A percentile compares a stretch with the other conserved stretches of the same genome.
Conservation (phyloP, 2,329 filamentous ascomycete species). For the Blastomyces percursus region DNA sequence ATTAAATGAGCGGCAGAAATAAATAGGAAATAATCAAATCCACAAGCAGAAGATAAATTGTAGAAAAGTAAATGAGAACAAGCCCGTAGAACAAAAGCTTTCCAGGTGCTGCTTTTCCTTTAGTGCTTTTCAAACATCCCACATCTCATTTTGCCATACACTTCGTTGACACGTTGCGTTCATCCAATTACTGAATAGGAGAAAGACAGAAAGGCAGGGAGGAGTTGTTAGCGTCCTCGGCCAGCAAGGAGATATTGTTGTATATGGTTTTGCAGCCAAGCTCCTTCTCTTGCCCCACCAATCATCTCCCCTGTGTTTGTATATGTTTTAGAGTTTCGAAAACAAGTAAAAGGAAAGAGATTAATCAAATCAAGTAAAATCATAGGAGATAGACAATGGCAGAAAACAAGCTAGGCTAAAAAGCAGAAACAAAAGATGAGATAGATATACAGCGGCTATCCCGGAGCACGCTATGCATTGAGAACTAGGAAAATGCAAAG, state of each 20-base stretch:
- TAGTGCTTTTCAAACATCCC: neutral
- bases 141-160: neutral
- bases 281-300: neutral
- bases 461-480: neutral
- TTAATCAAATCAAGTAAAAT: neutral
- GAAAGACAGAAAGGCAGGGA: neutral
- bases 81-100: neutral
- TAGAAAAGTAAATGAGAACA: neutral
- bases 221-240: neutral
- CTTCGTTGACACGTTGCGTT: neutral
- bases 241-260: constrained; percentile 1
- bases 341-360: neutral
- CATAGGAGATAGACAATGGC: neutral
- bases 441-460: neutral
- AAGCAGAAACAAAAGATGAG: neutral
- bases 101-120: neutral
- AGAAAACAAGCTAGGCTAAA: neutral
- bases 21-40: too few relatives aligned
- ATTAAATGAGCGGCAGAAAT: neutral
- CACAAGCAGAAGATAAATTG: neutral
- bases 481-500: neutral
- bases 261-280: neutral
- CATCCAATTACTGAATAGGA: neutral
- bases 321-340: neutral
- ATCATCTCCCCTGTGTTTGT: neutral